Conservation (phyloP, 495 filamentous ascomycete genomes). For the Endocarpon pusillum region DNA sequence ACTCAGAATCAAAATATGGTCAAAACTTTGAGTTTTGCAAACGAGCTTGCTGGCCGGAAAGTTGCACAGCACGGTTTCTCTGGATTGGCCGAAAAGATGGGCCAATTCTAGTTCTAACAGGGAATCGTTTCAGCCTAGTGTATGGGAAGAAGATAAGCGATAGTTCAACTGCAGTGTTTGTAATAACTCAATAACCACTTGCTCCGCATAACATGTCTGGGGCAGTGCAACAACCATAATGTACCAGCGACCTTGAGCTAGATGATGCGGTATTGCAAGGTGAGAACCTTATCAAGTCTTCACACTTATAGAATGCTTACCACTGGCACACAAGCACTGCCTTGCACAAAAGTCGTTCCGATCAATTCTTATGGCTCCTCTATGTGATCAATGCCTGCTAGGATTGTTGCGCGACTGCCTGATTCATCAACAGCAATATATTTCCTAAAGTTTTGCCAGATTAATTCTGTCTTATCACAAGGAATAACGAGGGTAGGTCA, state of each 20-base stretch:
- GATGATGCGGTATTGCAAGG: neutral
- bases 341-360: neutral
- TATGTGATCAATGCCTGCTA: neutral
- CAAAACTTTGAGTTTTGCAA: slow-evolving; percentile 41
- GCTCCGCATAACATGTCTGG: too few relatives aligned
- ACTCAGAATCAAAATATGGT: slow-evolving; percentile 33
- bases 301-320: neutral
- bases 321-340: neutral
- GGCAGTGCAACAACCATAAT: too few relatives aligned
- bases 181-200: too few relatives aligned
- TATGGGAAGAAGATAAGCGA: too few relatives aligned
- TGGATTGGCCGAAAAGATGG: slow-evolving; percentile 21
- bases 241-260: too few relatives aligned
- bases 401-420: neutral
- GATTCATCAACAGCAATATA: neutral
- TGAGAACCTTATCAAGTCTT: neutral
- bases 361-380: neutral
- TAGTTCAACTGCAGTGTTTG: too few relatives aligned
- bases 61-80: slow-evolving; percentile 48
- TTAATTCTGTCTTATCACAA: neutral
- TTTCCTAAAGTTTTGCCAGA: neutral
- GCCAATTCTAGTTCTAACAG: too few relatives aligned
- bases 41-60: slow-evolving; percentile 48
- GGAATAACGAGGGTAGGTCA: neutral
- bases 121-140: too few relatives aligned